Base-by-base conservation (phyloP, 164 flowering plant genomes). In the Chimonanthus praecox region DNA sequence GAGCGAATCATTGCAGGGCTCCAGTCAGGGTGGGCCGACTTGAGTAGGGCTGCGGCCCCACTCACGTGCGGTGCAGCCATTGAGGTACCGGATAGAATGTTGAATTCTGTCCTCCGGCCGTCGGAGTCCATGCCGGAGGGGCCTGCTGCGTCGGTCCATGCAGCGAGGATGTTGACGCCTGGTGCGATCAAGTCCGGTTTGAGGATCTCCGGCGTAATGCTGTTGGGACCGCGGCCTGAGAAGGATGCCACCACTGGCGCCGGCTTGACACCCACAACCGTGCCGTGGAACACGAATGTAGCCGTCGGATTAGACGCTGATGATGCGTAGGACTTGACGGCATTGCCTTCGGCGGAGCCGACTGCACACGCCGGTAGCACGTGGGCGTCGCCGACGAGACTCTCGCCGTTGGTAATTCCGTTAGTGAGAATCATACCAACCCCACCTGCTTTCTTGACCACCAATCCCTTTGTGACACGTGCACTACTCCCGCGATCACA, bases 171-270 rank as follows among this genome's bases (percentile, higher is more conserved):
- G 82, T 92, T 90, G 2, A 90, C 94, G 0, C 97, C 97, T 0
- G 97, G 97, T 4, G 97, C 95, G 18, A 92, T 86, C 78, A 92
- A 50, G 63, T 92, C 97, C 0, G 97, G 97, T 49, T 92, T 92
- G 6, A 92, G 83, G 47, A 92, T 86, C 72, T 92, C 94, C 0
- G 91, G 91, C 72, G 82, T 85, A 47, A 90, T 49, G 6, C 85
- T 88, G 54, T 88, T 92, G 0, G 97, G 97, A n/a, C 97, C 97
- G 10, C 96, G 78, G 11, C 84, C 91, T 2, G 94, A 88, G 73
- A 92, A 92, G 4, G 96, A 89, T 44, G 94, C 97, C 33, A 92
- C 87, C 1, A 90, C 87, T n/a, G 97, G 97, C 0, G 97, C 96
- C 0, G 96, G 96, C 67, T 85, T 89, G 74, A 91, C 76, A 0